These are phyloP conservation scores for Colletotrichum sp. DNA, from an alignment of 2,329 filamentous ascomycete species.

Conservation along the genomic window DNA sequence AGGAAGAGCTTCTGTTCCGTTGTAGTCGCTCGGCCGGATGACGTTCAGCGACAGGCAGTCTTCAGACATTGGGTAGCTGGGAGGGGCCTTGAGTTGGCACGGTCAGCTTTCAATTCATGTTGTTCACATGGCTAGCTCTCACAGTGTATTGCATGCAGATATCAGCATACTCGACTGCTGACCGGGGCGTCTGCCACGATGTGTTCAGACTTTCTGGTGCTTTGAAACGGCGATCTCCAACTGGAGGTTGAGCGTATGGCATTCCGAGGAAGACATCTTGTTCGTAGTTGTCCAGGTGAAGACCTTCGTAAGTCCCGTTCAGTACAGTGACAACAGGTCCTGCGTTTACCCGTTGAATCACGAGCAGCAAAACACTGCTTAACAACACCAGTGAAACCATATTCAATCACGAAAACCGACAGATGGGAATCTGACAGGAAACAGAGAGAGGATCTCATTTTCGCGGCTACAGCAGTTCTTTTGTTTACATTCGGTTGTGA, in stretches of 20 bases:
- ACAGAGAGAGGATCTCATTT: background rate
- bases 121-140: conserved; percentile 34
- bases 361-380: background rate
- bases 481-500: background rate
- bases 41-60: background rate
- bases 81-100: background rate
- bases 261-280: conserved; percentile 53
- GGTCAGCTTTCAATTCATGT: background rate
- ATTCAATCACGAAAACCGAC: background rate
- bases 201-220: conserved; percentile 39
- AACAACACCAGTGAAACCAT: background rate
- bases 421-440: background rate
- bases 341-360: background rate
- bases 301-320: conserved; percentile 37
- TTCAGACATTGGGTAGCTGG: background rate
- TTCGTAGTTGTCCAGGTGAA: conserved; percentile 33
- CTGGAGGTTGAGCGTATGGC: conserved; percentile 61
- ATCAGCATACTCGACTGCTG: conserved; percentile 44
- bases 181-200: conserved; percentile 38
- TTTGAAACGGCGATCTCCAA: conserved; percentile 37
- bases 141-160: conserved; percentile 51
- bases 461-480: background rate
- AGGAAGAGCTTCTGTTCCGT: background rate
- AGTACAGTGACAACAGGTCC: conserved; percentile 10
- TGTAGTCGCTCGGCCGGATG: background rate